Conservation (phyloP, 441 rosid species). For the Pelargonium exstipulatum region DNA sequence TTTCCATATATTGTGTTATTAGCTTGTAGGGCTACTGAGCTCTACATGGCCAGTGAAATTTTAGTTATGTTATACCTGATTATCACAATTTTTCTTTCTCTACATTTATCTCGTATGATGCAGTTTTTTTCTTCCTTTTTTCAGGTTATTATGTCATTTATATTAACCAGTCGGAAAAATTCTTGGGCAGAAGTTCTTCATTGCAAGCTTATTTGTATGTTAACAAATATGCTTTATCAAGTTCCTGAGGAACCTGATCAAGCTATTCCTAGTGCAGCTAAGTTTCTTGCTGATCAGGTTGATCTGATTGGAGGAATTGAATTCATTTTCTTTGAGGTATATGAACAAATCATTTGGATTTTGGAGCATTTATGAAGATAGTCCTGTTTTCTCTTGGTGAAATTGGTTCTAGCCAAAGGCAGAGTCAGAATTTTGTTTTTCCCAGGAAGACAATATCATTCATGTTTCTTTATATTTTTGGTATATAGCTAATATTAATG, state of each 20-base stretch:
- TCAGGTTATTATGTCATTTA: conserved; percentile 79
- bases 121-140: conserved; percentile 17
- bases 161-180: conserved; percentile 65
- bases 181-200: conserved; percentile 99
- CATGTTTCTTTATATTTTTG: background rate
- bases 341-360: background rate
- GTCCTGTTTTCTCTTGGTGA: background rate
- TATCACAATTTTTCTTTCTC: background rate
- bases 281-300: conserved; percentile 75
- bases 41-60: background rate
- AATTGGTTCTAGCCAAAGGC: background rate
- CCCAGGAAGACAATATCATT: background rate
- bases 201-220: conserved; percentile 82
- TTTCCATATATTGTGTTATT: too few relatives aligned
- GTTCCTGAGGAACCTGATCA: conserved; percentile 49
- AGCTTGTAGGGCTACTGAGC: background rate
- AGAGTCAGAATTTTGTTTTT: background rate
- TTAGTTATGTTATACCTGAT: background rate
- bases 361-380: background rate
- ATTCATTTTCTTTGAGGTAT: conserved; percentile 87
- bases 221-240: conserved; percentile 85
- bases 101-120: background rate
- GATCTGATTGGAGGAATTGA: conserved; percentile 96
- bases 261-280: conserved; percentile 36
- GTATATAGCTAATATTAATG: background rate